Percentiles rank a stretch among this genome's conserved stretches.
Evolutionary conservation across 441 rosid genomes (phyloP).

Genomic region (Pelargonium australe): DNA sequence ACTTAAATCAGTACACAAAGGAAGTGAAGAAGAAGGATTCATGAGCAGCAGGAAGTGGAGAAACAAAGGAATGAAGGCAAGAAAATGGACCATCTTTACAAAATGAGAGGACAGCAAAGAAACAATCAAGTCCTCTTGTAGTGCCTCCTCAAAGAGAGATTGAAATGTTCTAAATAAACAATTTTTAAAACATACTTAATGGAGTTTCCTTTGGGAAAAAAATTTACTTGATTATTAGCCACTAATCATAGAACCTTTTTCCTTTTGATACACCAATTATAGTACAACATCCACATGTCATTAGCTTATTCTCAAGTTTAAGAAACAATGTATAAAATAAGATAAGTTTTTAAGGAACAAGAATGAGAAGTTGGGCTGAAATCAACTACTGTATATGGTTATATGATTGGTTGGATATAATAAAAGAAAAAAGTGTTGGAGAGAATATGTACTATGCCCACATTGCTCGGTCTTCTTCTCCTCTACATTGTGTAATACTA

Average conservation of each 20-base stretch:
- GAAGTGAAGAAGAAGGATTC: neutral
- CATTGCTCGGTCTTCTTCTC: no score
- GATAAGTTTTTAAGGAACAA: no score
- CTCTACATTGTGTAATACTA: no score
- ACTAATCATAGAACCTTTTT: neutral
- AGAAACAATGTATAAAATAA: no score
- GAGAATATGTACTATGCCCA: no score
- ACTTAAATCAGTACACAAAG: conserved; percentile 1
- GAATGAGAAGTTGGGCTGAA: no score
- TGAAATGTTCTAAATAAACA: neutral
- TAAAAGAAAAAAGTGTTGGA: no score
- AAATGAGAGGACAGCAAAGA: neutral
- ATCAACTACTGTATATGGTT: no score
- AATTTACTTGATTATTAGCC: neutral
- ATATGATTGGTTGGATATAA: no score
- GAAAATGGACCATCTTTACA: conserved; percentile 1
- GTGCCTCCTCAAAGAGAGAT: neutral
- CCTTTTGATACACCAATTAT: no score
- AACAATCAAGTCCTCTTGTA: neutral
- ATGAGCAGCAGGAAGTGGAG: neutral
- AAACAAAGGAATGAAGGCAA: neutral
- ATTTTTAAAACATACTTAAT: neutral
- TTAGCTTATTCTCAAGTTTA: no score
- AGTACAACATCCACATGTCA: no score
- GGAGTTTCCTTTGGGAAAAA: neutral